Base-by-base conservation (phyloP, 78 protist genomes). In the Capsaspora owczarzaki region DNA sequence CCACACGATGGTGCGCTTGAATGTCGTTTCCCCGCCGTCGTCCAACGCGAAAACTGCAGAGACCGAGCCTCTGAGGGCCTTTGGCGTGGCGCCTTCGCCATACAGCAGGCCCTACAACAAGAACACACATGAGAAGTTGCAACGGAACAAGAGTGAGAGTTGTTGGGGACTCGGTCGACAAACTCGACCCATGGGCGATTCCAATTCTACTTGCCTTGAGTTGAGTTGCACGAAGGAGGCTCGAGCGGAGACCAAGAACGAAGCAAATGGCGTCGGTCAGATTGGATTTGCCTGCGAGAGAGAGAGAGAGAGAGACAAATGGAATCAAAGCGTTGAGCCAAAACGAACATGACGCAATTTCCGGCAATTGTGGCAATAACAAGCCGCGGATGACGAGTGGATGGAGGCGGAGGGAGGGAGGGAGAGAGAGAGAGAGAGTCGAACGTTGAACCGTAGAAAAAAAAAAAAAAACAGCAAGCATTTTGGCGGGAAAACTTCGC, bases 181-280 rank as follows among this genome's bases (percentile, higher is more conserved):
- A 49, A 49, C 56, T 20, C n/a, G 16, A 16, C 10, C 56, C 56
- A 49, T 16, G 56, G 16, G n/a, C 10, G n/a, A 49, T 49, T 16
- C 10, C 56, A 49, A 49, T 49, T 10, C 10, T 20, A 10, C 72
- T 16, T 53, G 27, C 76, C 33, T 71, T 74, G 43, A 88, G 49
- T 22, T 63, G 69, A 33, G 76, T 23, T 31, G 95, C 91, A n/a
- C 99, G 91, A 35, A 95, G 85, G 10, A 83, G 85, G 27, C 41
- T 0, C 8, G 97, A 8, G 19, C 75, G 79, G 37, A 89, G 83
- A n/a, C 99, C 99, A 2, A 96, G 75, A 0, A 93, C 98, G 74
- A 97, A 97, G 33, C 89, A 61, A 74, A 96, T 88, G 38, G 98
- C 97, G 41, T 97, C 99, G 96, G 94, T 94, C 29, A 93, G 35